phyloP scores from a whole-genome alignment of 1,139 yeast genomes.

The Eremothecium cymbalariae region DNA sequence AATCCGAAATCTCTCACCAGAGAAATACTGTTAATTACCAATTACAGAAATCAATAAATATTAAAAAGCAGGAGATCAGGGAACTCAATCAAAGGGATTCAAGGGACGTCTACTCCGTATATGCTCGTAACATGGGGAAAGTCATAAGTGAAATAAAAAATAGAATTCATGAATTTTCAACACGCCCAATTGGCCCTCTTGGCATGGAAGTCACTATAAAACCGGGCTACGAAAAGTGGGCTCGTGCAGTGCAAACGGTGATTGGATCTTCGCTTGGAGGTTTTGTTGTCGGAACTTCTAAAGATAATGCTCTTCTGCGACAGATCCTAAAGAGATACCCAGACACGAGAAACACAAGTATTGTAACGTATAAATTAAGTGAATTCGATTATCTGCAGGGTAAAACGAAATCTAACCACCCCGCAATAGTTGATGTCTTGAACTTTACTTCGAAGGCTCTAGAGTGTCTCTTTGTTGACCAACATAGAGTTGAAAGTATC shows the following conservation, averaged over 20 bases:
- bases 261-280: slow-evolving; percentile 46
- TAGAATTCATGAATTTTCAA: slow-evolving; percentile 34
- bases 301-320: slow-evolving; percentile 49
- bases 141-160: slow-evolving; percentile 39
- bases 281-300: slow-evolving; percentile 57
- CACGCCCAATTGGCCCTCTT: slow-evolving; percentile 73
- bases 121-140: slow-evolving; percentile 39
- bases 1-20: slow-evolving; percentile 11
- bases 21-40: slow-evolving; percentile 13
- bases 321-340: slow-evolving; percentile 36
- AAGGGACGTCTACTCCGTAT: slow-evolving; percentile 33
- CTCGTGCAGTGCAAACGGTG: slow-evolving; percentile 49
- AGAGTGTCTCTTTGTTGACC: slow-evolving; percentile 58
- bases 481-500: slow-evolving; percentile 49
- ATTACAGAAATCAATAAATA: slow-evolving; percentile 4
- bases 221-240: slow-evolving; percentile 50
- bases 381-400: slow-evolving; percentile 43
- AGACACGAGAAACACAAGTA: slow-evolving; percentile 29
- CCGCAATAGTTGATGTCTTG: slow-evolving; percentile 54
- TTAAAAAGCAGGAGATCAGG: slow-evolving; percentile 6
- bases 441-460: slow-evolving; percentile 48
- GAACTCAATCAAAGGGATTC: slow-evolving; percentile 10
- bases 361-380: slow-evolving; percentile 52
- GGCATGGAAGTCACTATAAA: slow-evolving; percentile 58
- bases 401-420: slow-evolving; percentile 33